These are phyloP conservation scores for Aspergillus mulundensis DNA, from an alignment of 495 filamentous ascomycete species.

Conservation along the genomic window DNA sequence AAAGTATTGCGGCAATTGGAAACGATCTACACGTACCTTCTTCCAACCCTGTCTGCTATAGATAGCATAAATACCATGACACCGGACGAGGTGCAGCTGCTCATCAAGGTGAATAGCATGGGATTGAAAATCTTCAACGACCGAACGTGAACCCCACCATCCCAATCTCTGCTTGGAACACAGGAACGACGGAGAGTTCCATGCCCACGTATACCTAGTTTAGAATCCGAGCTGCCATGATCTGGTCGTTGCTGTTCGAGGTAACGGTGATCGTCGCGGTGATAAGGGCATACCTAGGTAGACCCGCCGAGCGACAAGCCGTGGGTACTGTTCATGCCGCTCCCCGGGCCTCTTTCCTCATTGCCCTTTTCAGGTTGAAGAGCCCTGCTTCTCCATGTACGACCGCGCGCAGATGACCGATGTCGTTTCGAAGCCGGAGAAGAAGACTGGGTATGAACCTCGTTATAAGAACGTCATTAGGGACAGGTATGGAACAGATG, in stretches of 20 bases:
- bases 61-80: background rate
- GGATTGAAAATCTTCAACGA: slow-evolving; percentile 5
- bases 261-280: slow-evolving; percentile 4
- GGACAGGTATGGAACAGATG: slow-evolving; percentile 19
- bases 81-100: background rate
- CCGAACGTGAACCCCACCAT: slow-evolving; percentile 9
- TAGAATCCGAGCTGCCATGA: slow-evolving; percentile 6
- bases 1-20: background rate
- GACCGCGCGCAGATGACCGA: slow-evolving; percentile 14
- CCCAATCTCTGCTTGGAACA: slow-evolving; percentile 1
- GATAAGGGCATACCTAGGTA: slow-evolving; percentile 6
- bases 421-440: slow-evolving; percentile 5
- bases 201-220: slow-evolving; percentile 6
- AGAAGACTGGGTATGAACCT: slow-evolving; percentile 24
- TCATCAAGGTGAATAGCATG: slow-evolving; percentile 3
- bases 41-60: slow-evolving; percentile 2
- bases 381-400: slow-evolving; percentile 27
- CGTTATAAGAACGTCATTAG: slow-evolving; percentile 23
- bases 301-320: slow-evolving; percentile 22
- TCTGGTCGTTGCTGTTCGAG: background rate
- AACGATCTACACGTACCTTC: background rate
- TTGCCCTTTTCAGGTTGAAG: slow-evolving; percentile 29
- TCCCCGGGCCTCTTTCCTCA: slow-evolving; percentile 27
- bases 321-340: slow-evolving; percentile 26
- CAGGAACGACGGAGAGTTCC: background rate